Evolutionary conservation across 2,329 filamentous ascomycete species (phyloP), one percentile per base, ranked within the genome.

Genomic region (Arthrobotrys conoides): DNA sequence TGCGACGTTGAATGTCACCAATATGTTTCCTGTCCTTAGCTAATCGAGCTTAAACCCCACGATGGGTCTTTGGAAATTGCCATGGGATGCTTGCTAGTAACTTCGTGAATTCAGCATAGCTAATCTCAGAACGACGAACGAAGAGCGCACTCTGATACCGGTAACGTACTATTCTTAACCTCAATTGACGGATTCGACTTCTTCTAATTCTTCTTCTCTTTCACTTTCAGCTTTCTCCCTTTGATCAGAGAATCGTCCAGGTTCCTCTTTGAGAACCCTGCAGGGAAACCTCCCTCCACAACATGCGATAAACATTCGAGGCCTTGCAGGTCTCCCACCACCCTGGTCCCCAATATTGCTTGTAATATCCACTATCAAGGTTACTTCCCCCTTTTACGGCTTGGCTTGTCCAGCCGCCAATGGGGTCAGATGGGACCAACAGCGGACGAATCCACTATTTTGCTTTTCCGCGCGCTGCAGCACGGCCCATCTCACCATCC

Each of bases 361-460:
- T 67, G 41, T 77, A 77, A 77, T 77, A 71, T 77, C 73, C 73
- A 77, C 73, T 61, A 71, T 77, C 73, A 77, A 77, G 73, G 73
- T 77, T 77, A 55, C 51, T 70, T 63, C 65, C 73, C 73, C 73
- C 67, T 77, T 71, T 77, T 77, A 71, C 66, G 73, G 73, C 67
- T 71, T 77, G 73, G 73, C 67, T 48, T 71, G 67, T 71, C 73
- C 73, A 67, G 68, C 67, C 73, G 61, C 73, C 73, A 77, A 77
- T 71, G 61, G 67, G 67, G 59, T 67, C 46, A 44, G 57, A 41
- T 64, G 59, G 44, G 44, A 48, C 46, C 67, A 71, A 57, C 61
- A 77, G 67, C 72, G 33, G 72, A 33, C 59, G 55, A 77, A 64
- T 49, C 61, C 73, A 67, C 63, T 51, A 36, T 68, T 67, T 71